A percentile compares a stretch with the other conserved stretches of the same genome.
These are phyloP conservation scores for Apophysomyces trapeziformis DNA, from an alignment of 371 early-diverging fungal species.

Conservation along the genomic window DNA sequence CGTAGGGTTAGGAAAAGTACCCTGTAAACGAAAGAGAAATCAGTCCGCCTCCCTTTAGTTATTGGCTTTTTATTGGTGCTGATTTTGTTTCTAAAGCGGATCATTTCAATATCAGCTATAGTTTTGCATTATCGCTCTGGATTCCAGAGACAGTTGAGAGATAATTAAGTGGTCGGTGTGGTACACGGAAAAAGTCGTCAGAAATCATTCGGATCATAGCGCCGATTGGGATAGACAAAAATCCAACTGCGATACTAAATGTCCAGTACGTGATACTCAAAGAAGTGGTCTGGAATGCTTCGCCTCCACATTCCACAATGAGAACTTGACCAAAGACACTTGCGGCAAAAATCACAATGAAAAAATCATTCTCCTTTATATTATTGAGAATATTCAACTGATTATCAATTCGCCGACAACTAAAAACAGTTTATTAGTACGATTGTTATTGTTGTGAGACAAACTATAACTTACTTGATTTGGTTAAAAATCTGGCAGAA, in stretches of 20 bases:
- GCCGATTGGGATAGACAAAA: slow-evolving; percentile 74
- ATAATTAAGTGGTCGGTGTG: background rate
- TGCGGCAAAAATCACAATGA: slow-evolving; percentile 60
- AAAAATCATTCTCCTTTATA: slow-evolving; percentile 60
- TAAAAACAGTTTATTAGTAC: slow-evolving; percentile 7
- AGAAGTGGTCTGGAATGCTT: slow-evolving; percentile 61
- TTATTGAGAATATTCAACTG: slow-evolving; percentile 66
- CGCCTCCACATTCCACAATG: slow-evolving; percentile 67
- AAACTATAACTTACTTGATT: slow-evolving; percentile 53
- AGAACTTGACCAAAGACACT: slow-evolving; percentile 61
- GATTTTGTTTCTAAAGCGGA: too few species aligned
- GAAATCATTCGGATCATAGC: slow-evolving; percentile 69
- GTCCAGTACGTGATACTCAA: slow-evolving; percentile 66
- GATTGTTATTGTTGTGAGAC: background rate
- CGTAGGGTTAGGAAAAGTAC: too few species aligned
- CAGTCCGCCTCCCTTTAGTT: too few species aligned
- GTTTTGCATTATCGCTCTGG: background rate
- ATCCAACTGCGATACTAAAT: slow-evolving; percentile 66
- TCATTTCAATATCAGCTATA: too few species aligned
- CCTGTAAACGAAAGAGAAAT: too few species aligned
- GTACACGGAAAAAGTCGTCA: slow-evolving; percentile 33
- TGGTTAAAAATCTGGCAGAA: slow-evolving; percentile 82
- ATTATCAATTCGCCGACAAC: slow-evolving; percentile 70
- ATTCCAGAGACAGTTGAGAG: background rate
- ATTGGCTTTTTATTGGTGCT: too few species aligned